phyloP scores from a whole-genome alignment of 2,329 filamentous ascomycete genomes.

The Pleurostoma richardsiae region DNA sequence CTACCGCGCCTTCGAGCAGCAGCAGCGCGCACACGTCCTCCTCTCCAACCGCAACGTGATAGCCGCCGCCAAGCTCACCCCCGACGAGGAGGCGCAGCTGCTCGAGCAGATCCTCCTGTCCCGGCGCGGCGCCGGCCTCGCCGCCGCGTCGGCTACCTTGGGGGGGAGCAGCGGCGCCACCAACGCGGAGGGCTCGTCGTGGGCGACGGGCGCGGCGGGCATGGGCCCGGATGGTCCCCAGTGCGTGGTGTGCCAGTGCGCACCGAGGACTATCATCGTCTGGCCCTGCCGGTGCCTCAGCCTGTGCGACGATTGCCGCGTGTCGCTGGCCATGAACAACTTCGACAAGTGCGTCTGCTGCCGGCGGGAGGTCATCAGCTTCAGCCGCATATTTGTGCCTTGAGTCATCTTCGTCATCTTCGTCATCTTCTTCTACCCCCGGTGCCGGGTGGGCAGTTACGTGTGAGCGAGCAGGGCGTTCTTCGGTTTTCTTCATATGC shows the following conservation, averaged over 20 bases:
- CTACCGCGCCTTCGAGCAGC: constrained; percentile 63
- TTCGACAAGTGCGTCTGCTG: constrained; percentile 97
- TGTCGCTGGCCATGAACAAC: constrained; percentile 93
- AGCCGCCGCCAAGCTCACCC: constrained; percentile 37
- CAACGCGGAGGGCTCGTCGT: constrained; percentile 32
- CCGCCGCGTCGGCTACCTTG: constrained; percentile 5
- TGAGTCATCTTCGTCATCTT: constrained; percentile 23
- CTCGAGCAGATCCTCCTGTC: constrained; percentile 57
- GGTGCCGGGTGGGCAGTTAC: no score
- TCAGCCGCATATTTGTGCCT: constrained; percentile 87
- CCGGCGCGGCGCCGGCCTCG: constrained; percentile 29
- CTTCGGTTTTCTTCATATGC: no score
- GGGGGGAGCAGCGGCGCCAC: constrained; percentile 5
- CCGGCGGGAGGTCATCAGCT: constrained; percentile 79
- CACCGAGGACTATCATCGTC: constrained; percentile 82
- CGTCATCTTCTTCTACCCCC: no score
- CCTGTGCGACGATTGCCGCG: constrained; percentile 89
- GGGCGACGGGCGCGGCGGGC: constrained; percentile 68
- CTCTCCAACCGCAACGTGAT: constrained; percentile 36
- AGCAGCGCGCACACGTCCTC: constrained; percentile 66
- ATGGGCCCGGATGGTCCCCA: constrained; percentile 69
- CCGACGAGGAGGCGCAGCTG: constrained; percentile 55
- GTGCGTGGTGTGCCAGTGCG: constrained; percentile 88
- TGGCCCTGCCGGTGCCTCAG: constrained; percentile 96
- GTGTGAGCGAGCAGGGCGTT: no score